Percentiles rank a stretch among this genome's conserved stretches.
Evolutionary conservation across 108 stramenopile species (phyloP).

Genomic region (Fragilariopsis cylindrus): DNA sequence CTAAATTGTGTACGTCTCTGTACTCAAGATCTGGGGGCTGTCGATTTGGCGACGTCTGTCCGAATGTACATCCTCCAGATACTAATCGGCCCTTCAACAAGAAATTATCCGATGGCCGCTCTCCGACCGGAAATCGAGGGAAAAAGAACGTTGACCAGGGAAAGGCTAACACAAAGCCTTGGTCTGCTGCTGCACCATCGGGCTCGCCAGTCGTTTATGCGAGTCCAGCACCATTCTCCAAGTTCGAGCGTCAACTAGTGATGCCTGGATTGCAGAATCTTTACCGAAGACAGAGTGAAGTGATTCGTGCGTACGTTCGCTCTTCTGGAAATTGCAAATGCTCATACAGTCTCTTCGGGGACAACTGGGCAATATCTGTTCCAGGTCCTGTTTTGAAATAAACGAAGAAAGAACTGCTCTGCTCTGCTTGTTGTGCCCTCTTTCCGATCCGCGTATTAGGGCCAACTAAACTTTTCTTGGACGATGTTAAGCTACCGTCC

Average conservation of each 20-base stretch:
- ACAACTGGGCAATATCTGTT: slow-evolving; percentile 21
- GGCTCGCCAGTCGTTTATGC: slow-evolving; percentile 79
- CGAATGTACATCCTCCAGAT: slow-evolving; percentile 56
- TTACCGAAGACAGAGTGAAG: slow-evolving; percentile 69
- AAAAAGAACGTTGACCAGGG: slow-evolving; percentile 41
- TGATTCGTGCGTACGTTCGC: slow-evolving; percentile 39
- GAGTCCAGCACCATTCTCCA: slow-evolving; percentile 75
- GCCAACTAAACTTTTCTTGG: background rate
- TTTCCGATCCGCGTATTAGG: background rate
- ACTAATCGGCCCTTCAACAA: slow-evolving; percentile 27
- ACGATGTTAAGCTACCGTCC: slow-evolving; percentile 42
- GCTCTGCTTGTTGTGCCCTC: background rate
- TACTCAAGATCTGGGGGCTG: slow-evolving; percentile 40
- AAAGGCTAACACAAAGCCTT: slow-evolving; percentile 30
- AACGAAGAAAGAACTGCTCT: background rate
- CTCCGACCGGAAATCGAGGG: slow-evolving; percentile 28
- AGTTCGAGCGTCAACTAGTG: slow-evolving; percentile 62
- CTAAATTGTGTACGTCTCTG: slow-evolving; percentile 40
- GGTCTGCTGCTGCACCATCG: slow-evolving; percentile 21
- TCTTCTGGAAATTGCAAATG: slow-evolving; percentile 18
- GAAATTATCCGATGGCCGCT: slow-evolving; percentile 14
- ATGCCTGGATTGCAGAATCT: slow-evolving; percentile 80
- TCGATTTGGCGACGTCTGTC: slow-evolving; percentile 72
- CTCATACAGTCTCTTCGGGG: slow-evolving; percentile 45
- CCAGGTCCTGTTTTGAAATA: background rate